Evolutionary conservation across 495 filamentous ascomycete species (phyloP).

Genomic region (Xylaria acuta): DNA sequence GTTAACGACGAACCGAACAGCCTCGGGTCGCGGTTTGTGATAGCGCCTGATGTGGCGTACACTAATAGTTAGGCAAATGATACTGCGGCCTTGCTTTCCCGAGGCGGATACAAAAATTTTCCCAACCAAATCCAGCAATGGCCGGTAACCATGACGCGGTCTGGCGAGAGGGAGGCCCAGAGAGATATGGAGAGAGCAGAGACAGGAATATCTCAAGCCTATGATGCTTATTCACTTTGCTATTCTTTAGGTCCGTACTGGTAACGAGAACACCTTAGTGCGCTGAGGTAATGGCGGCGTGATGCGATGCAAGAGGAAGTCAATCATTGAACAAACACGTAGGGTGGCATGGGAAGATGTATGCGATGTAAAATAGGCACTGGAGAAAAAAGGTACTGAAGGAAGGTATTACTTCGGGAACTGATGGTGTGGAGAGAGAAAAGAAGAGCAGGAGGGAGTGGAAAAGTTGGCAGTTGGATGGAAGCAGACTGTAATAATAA

Average conservation of each 20-base stretch:
- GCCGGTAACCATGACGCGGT: slow-evolving; percentile 19
- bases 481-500: slow-evolving; percentile 12
- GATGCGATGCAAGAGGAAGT: background rate
- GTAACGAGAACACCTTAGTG: background rate
- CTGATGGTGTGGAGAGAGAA: background rate
- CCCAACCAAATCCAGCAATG: slow-evolving; percentile 17
- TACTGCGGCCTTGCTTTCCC: background rate
- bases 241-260: background rate
- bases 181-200: background rate
- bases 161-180: background rate
- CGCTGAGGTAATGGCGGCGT: background rate
- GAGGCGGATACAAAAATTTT: slow-evolving; percentile 10
- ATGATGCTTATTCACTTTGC: background rate
- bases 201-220: background rate
- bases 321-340: background rate
- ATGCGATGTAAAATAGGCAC: background rate
- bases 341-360: background rate
- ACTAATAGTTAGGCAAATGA: background rate
- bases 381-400: too few relatives aligned
- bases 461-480: slow-evolving; percentile 5
- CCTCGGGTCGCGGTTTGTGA: background rate
- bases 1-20: slow-evolving; percentile 21
- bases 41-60: background rate
- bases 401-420: background rate
- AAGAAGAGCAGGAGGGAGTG: background rate